phyloP scores from a whole-genome alignment of 2,329 filamentous ascomycete species.

The Cytospora leucostoma region DNA sequence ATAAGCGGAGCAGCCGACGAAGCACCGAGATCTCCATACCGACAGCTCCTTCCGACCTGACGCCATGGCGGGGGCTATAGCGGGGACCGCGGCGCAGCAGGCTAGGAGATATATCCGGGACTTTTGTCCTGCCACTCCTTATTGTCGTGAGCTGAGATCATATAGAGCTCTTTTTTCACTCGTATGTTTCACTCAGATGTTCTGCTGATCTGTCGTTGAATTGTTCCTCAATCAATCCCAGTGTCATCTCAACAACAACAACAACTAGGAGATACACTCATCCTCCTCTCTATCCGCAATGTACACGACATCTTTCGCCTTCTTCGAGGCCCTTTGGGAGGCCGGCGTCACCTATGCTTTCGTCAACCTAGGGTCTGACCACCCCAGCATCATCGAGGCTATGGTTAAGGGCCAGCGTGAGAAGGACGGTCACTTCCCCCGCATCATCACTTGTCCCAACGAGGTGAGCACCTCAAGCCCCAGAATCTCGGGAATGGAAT shows the following conservation, averaged over 20 bases:
- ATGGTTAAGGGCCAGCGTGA: conserved; percentile 71
- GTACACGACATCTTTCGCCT: conserved; percentile 78
- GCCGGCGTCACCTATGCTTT: conserved; percentile 61
- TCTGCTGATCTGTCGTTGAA: too few relatives aligned
- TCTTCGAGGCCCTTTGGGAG: conserved; percentile 81
- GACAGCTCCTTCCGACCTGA: too few relatives aligned
- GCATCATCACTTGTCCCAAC: conserved; percentile 72
- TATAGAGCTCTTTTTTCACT: too few relatives aligned
- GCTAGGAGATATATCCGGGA: too few relatives aligned
- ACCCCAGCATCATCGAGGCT: conserved; percentile 73
- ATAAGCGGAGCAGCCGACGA: too few relatives aligned
- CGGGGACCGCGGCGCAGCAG: too few relatives aligned
- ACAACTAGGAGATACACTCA: conserved; percentile 5
- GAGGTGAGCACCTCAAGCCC: conserved; percentile 49
- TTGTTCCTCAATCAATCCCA: not conserved
- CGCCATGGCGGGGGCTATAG: too few relatives aligned
- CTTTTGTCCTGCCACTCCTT: too few relatives aligned
- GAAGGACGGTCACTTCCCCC: conserved; percentile 61
- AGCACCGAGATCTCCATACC: too few relatives aligned
- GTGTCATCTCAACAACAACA: not conserved
- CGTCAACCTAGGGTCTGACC: conserved; percentile 62
- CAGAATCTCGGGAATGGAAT: too few relatives aligned
- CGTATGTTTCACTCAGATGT: too few relatives aligned
- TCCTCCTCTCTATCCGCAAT: conserved; percentile 37
- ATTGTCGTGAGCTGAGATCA: too few relatives aligned